These are phyloP conservation scores for Xylariales sp. DNA, from an alignment of 2,329 filamentous ascomycete genomes.

Conservation along the genomic window DNA sequence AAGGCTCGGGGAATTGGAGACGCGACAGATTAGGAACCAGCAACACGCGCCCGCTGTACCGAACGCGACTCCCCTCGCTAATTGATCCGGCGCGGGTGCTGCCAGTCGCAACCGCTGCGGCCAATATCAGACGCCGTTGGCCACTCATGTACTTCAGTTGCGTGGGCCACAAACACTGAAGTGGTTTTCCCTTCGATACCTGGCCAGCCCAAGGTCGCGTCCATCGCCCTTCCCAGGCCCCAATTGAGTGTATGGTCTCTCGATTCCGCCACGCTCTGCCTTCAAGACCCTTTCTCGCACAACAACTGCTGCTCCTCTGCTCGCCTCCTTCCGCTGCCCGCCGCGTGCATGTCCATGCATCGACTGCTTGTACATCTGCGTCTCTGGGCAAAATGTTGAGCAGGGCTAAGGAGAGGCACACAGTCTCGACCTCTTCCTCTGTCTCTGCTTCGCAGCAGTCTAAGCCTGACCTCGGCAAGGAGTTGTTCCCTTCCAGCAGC, in stretches of 20 bases:
- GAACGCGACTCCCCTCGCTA: no score
- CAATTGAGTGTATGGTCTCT: constrained; percentile 16
- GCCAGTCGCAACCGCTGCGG: no score
- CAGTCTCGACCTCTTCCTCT: constrained; percentile 30
- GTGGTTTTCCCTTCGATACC: no score
- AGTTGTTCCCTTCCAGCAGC: constrained; percentile 55
- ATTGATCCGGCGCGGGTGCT: no score
- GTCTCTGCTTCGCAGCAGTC: constrained; percentile 17
- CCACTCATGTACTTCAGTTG: no score
- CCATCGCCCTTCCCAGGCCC: no score
- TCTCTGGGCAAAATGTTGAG: constrained; percentile 19
- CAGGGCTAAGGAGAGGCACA: constrained; percentile 24
- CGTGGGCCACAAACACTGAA: no score
- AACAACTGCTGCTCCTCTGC: constrained; percentile 3
- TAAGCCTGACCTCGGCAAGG: constrained; percentile 38
- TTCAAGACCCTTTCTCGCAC: constrained; percentile 14
- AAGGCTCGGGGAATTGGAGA: no score
- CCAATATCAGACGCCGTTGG: no score
- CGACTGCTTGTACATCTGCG: constrained; percentile 5
- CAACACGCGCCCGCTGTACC: no score
- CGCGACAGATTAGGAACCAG: no score
- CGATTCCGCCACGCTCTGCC: constrained; percentile 13
- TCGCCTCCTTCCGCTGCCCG: neutral
- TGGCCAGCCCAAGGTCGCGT: no score
- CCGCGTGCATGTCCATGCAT: constrained; percentile 8